These are phyloP conservation scores for Coniochaeta sp. DNA, from an alignment of 2,329 filamentous ascomycete genomes.

Conservation along the genomic window DNA sequence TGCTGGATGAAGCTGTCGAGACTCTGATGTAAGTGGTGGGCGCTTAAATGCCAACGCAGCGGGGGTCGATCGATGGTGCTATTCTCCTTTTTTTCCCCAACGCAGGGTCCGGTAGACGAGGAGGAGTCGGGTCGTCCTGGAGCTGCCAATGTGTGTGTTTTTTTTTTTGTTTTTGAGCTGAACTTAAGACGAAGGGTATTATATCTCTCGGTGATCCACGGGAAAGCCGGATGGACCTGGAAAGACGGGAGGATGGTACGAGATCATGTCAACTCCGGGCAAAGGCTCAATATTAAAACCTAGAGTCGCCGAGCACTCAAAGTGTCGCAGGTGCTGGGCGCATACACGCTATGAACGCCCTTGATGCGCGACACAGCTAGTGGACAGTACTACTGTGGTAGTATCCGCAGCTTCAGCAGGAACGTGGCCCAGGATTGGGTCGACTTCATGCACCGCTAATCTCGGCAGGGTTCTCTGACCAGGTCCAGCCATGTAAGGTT, in stretches of 20 bases:
- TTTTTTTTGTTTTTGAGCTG: not conserved
- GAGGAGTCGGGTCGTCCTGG: not conserved
- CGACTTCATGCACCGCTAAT: conserved; percentile 16
- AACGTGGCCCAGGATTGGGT: conserved; percentile 15
- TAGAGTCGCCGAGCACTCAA: not conserved
- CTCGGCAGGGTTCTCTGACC: conserved; percentile 15
- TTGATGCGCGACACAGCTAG: conserved; percentile 3
- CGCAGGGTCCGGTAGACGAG: not conserved
- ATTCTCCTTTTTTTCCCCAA: not conserved
- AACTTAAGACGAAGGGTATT: not conserved
- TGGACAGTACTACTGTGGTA: conserved; percentile 1
- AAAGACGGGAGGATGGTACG: not conserved
- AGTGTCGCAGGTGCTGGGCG: not conserved
- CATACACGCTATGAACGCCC: not conserved
- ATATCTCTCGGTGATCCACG: not conserved
- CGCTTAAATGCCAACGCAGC: conserved; percentile 18
- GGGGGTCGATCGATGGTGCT: not conserved
- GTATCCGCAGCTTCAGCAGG: conserved; percentile 9
- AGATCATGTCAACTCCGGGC: not conserved
- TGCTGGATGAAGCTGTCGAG: conserved; percentile 10
- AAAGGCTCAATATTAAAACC: not conserved
- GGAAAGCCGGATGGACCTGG: not conserved
- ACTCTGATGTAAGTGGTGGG: conserved; percentile 18
- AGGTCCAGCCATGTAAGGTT: conserved; percentile 7
- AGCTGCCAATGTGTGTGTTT: not conserved